These are phyloP conservation scores for Venturia nashicola DNA, from an alignment of 2,329 filamentous ascomycete species.

Conservation along the genomic window DNA sequence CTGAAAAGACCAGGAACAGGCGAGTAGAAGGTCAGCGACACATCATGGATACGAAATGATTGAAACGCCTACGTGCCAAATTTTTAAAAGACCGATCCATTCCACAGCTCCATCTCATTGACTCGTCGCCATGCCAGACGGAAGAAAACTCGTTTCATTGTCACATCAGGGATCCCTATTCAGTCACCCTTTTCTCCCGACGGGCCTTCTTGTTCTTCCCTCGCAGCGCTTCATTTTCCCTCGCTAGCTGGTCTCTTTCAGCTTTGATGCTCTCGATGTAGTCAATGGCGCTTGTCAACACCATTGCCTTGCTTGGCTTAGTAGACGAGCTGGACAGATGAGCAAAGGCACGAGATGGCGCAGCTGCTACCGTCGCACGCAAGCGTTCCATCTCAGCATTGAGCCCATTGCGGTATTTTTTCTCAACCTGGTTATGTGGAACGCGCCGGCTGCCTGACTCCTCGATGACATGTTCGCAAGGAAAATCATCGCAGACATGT, in stretches of 20 bases:
- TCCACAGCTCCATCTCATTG: background rate
- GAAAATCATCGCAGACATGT: background rate
- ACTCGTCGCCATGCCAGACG: background rate
- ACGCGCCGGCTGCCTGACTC: conserved; percentile 20
- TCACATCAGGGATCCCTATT: background rate
- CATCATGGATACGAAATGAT: background rate
- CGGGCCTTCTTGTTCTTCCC: background rate
- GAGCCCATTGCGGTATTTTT: conserved; percentile 33
- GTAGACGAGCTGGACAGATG: background rate
- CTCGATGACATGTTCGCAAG: background rate
- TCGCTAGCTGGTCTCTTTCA: background rate
- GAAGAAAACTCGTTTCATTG: background rate
- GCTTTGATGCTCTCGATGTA: conserved; percentile 6
- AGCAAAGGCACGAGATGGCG: background rate
- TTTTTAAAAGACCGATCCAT: background rate
- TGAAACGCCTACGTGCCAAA: background rate
- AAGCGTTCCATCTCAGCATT: conserved; percentile 33
- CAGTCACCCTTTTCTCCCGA: background rate
- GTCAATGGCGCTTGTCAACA: conserved; percentile 7
- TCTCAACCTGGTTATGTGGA: conserved; percentile 34
- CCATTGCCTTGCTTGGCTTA: conserved; percentile 8
- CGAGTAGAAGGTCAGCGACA: background rate
- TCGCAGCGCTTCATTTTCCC: background rate
- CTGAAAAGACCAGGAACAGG: background rate
- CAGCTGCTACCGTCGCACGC: conserved; percentile 12